Conservation (phyloP, 192 early-diverging fungal species). For the Haplosporangium gracile region DNA sequence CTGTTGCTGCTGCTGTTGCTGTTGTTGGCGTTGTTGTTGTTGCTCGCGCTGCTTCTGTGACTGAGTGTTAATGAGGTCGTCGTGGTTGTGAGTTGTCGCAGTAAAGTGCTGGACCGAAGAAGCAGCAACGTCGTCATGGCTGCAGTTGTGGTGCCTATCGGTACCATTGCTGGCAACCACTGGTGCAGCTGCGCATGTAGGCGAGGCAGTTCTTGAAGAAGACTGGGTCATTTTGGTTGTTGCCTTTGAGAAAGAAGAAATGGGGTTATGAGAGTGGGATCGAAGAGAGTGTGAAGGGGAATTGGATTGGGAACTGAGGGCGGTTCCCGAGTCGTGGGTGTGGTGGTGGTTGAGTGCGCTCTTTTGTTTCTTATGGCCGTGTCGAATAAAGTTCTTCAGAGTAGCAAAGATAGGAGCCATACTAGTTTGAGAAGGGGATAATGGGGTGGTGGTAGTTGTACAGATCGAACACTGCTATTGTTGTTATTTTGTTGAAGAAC, state of each 20-base stretch:
- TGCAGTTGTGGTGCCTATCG: not conserved
- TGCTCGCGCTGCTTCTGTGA: not conserved
- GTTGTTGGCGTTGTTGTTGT: slow-evolving; percentile 9
- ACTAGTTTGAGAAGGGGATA: not conserved
- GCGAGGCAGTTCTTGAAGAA: slow-evolving; percentile 22
- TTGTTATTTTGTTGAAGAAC: not conserved
- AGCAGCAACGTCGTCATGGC: not conserved
- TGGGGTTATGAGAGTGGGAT: not conserved
- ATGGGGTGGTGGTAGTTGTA: not conserved
- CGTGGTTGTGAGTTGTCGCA: not conserved
- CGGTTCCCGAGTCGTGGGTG: not conserved
- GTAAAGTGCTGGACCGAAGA: slow-evolving; percentile 14
- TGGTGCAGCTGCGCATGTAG: not conserved
- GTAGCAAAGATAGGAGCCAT: slow-evolving; percentile 9
- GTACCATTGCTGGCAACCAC: not conserved
- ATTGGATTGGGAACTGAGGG: not conserved
- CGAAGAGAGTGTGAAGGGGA: not conserved
- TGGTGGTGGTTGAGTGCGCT: not conserved
- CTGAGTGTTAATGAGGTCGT: not conserved
- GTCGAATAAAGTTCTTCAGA: slow-evolving; percentile 15
- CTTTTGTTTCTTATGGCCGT: slow-evolving; percentile 9
- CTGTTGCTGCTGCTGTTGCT: not conserved
- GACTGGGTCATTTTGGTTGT: slow-evolving; percentile 2
- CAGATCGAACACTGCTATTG: not conserved
- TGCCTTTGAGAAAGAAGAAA: not conserved